phyloP scores from a whole-genome alignment of 192 early-diverging fungal genomes.

The Backusella circina region DNA sequence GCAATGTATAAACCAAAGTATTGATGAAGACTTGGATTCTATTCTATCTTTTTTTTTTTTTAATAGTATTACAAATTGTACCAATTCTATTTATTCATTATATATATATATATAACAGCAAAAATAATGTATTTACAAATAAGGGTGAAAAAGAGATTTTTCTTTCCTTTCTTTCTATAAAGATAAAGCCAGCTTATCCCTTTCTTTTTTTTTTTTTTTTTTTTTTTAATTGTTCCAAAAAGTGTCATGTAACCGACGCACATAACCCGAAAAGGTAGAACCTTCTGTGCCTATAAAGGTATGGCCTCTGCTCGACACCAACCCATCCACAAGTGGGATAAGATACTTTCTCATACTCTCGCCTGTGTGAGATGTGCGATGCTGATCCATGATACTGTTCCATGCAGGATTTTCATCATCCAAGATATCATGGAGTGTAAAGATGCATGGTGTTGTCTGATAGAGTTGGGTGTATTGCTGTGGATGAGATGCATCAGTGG shows the following conservation, averaged over 20 bases:
- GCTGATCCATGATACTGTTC: conserved; percentile 10
- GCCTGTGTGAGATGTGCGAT: conserved; percentile 16
- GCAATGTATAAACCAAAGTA: conserved; percentile 45
- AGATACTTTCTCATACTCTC: conserved; percentile 21
- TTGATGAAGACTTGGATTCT: neutral
- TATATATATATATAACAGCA: neutral
- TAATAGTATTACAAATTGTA: neutral
- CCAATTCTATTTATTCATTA: conserved; percentile 1
- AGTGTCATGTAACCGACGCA: conserved; percentile 27
- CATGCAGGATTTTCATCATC: conserved; percentile 17
- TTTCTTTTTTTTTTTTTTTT: neutral
- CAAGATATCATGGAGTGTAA: conserved; percentile 41
- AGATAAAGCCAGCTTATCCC: neutral
- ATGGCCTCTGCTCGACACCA: conserved; percentile 27
- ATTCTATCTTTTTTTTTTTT: no score
- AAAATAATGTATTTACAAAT: neutral
- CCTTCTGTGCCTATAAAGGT: conserved; percentile 29
- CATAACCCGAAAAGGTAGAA: conserved; percentile 31
- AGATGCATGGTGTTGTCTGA: conserved; percentile 38
- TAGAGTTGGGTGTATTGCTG: conserved; percentile 38
- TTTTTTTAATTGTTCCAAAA: neutral
- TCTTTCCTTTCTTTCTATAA: neutral
- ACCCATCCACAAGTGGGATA: conserved; percentile 26
- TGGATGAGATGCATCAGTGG: conserved; percentile 43
- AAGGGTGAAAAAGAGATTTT: neutral